Percentiles rank a stretch among this genome's conserved stretches.
Evolutionary conservation across 2,329 filamentous ascomycete genomes (phyloP).

Genomic region (Stemphylium vesicarium): DNA sequence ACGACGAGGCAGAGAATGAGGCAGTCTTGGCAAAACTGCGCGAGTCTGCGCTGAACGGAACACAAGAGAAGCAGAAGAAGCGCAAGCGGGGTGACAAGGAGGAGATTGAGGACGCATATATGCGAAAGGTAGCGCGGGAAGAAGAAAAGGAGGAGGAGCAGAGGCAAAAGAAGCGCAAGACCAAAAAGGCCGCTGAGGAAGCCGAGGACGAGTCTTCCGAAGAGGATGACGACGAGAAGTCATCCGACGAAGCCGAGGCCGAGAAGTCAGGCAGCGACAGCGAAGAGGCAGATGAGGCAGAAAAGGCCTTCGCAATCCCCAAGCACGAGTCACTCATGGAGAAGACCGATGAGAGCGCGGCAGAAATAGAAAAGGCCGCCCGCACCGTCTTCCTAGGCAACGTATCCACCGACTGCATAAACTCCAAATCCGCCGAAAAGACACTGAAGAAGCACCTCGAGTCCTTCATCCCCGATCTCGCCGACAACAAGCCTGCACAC

Average conservation of each 20-base stretch:
- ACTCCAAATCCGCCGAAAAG: slow-evolving; percentile 81
- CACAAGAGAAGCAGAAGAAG: slow-evolving; percentile 45
- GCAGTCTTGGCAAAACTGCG: slow-evolving; percentile 32
- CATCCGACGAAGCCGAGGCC: slow-evolving; percentile 36
- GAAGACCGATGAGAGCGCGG: slow-evolving; percentile 48
- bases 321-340: slow-evolving; percentile 58
- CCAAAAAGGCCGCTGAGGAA: slow-evolving; percentile 29
- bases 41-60: slow-evolving; percentile 35
- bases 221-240: slow-evolving; percentile 23
- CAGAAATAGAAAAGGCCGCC: slow-evolving; percentile 81
- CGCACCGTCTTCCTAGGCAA: slow-evolving; percentile 95
- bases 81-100: slow-evolving; percentile 64
- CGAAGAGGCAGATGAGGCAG: slow-evolving; percentile 26
- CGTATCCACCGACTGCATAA: slow-evolving; percentile 82
- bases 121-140: slow-evolving; percentile 66
- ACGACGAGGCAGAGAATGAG: slow-evolving; percentile 31
- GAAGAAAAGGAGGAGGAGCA: slow-evolving; percentile 52
- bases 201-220: slow-evolving; percentile 10
- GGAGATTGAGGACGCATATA: slow-evolving; percentile 72
- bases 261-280: slow-evolving; percentile 38
- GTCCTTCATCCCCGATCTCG: slow-evolving; percentile 69
- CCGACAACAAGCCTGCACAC: slow-evolving; percentile 60
- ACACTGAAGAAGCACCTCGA: slow-evolving; percentile 75
- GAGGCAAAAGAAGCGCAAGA: slow-evolving; percentile 46
- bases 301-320: slow-evolving; percentile 60